A percentile compares a stretch with the other conserved stretches of the same genome.
phyloP scores from a whole-genome alignment of 2,329 filamentous ascomycete genomes.

The Cadophora gregata region DNA sequence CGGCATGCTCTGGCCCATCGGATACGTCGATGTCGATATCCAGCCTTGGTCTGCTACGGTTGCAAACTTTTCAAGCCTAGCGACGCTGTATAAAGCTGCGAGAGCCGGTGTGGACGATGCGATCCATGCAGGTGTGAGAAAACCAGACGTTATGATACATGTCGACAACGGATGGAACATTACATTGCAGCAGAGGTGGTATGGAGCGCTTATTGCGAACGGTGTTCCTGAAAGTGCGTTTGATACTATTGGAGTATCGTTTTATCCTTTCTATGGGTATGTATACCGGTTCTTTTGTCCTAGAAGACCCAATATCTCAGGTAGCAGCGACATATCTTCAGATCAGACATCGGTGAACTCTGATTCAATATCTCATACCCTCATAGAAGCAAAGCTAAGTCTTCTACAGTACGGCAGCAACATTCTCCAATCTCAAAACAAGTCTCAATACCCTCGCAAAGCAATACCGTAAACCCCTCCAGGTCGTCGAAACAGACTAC shows the following conservation, averaged over 20 bases:
- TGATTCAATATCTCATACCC: too few relatives aligned
- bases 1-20: constrained; percentile 71
- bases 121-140: constrained; percentile 49
- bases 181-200: constrained; percentile 64
- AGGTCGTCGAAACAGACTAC: constrained; percentile 75
- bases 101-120: constrained; percentile 68
- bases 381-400: background rate
- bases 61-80: constrained; percentile 62
- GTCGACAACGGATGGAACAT: constrained; percentile 77
- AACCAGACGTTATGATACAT: constrained; percentile 75
- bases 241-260: constrained; percentile 72
- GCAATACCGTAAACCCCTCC: constrained; percentile 67
- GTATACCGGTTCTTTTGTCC: background rate
- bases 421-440: constrained; percentile 59
- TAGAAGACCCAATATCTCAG: background rate
- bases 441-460: constrained; percentile 63
- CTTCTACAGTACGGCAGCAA: constrained; percentile 52
- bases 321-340: too few relatives aligned
- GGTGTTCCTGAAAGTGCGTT: constrained; percentile 62
- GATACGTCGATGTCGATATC: constrained; percentile 53
- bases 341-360: too few relatives aligned
- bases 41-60: constrained; percentile 43
- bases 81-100: constrained; percentile 64
- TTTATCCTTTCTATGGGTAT: constrained; percentile 72
- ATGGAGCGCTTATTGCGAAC: constrained; percentile 64